Evolutionary conservation across 2,329 filamentous ascomycete species (phyloP).

Genomic region (Trichoderma semiorbis): DNA sequence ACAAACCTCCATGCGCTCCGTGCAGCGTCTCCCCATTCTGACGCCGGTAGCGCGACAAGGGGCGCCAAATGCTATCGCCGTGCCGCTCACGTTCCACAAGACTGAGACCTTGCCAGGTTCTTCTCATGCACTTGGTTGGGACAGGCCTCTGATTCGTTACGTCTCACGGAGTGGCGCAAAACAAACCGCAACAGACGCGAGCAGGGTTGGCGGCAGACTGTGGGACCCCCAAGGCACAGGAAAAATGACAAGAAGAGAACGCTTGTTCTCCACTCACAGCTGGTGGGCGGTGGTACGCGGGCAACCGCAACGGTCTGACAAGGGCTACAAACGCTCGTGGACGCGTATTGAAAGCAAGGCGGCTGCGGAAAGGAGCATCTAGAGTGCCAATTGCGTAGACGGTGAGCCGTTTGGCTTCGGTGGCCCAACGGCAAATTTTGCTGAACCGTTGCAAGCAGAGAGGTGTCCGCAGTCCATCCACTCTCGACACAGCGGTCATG

Average conservation of each 20-base stretch:
- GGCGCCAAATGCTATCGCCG: slow-evolving; percentile 14
- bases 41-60: slow-evolving; percentile 19
- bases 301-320: neutral
- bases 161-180: slow-evolving; percentile 11
- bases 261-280: slow-evolving; percentile 2
- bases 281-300: slow-evolving; percentile 1
- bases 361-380: neutral
- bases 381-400: neutral
- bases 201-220: slow-evolving; percentile 14
- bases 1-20: slow-evolving; percentile 14
- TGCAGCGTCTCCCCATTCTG: slow-evolving; percentile 18
- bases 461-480: neutral
- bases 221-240: neutral
- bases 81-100: slow-evolving; percentile 19
- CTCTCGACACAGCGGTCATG: slow-evolving; percentile 12
- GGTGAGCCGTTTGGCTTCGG: neutral
- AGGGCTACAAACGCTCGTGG: neutral
- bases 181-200: slow-evolving; percentile 15
- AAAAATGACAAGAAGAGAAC: slow-evolving; percentile 3
- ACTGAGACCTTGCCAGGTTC: slow-evolving; percentile 4
- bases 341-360: neutral
- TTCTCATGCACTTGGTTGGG: neutral
- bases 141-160: neutral
- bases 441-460: neutral
- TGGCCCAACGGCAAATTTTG: neutral